Conservation (phyloP, 306 rosid species). For the Rosa multiflora region DNA sequence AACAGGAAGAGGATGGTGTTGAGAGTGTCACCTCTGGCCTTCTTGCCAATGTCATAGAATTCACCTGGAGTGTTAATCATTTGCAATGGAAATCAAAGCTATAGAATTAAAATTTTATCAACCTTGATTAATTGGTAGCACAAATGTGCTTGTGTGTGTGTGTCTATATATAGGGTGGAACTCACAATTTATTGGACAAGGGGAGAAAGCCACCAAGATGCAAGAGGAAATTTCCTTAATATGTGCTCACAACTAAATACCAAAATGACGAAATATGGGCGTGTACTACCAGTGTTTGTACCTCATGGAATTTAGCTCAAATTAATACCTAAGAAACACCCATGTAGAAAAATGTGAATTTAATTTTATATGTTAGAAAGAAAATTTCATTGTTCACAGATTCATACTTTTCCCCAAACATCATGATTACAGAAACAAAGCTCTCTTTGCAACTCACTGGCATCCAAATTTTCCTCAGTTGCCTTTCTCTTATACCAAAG, state of each 20-base stretch:
- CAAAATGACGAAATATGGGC: slow-evolving; percentile 19
- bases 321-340: background rate
- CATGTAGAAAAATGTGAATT: slow-evolving; percentile 12
- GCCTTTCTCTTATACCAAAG: slow-evolving; percentile 61
- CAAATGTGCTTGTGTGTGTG: background rate
- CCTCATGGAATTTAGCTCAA: background rate
- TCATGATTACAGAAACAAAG: slow-evolving; percentile 30
- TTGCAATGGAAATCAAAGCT: slow-evolving; percentile 34
- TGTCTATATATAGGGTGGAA: background rate
- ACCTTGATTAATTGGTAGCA: slow-evolving; percentile 20
- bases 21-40: slow-evolving; percentile 53
- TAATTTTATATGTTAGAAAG: slow-evolving; percentile 24
- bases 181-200: slow-evolving; percentile 38
- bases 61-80: slow-evolving; percentile 50
- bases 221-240: slow-evolving; percentile 54
- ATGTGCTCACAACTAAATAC: slow-evolving; percentile 28
- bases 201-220: slow-evolving; percentile 25
- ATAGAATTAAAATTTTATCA: slow-evolving; percentile 18
- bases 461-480: slow-evolving; percentile 8
- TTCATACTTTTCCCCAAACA: slow-evolving; percentile 36
- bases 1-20: background rate
- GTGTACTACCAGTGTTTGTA: background rate
- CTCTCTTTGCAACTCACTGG: slow-evolving; percentile 18
- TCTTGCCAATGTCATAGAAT: slow-evolving; percentile 57
- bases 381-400: slow-evolving; percentile 16